Percentiles rank a stretch among this genome's conserved stretches.
Conservation (phyloP, 2,329 filamentous ascomycete species). For the Thielaviopsis cerberus region DNA sequence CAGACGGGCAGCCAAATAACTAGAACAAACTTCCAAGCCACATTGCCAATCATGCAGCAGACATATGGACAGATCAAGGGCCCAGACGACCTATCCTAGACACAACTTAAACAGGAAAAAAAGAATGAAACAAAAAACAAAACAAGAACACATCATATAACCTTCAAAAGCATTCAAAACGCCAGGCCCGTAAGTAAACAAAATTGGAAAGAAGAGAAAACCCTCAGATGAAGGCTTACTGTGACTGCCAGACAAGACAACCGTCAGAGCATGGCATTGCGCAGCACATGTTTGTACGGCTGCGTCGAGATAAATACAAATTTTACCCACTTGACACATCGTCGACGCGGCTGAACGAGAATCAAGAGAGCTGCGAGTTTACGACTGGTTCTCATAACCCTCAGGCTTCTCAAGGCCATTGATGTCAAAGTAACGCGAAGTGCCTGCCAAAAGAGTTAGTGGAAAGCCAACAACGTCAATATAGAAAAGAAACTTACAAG, state of each 20-base stretch:
- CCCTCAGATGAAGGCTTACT: background rate
- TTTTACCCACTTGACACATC: background rate
- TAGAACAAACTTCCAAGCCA: background rate
- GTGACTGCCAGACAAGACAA: background rate
- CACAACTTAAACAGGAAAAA: background rate
- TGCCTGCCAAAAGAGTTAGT: slow-evolving; percentile 23
- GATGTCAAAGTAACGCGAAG: slow-evolving; percentile 66
- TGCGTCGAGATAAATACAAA: background rate
- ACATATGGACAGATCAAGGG: background rate
- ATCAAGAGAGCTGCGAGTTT: slow-evolving; percentile 14
- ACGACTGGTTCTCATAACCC: slow-evolving; percentile 59
- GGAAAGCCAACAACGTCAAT: background rate
- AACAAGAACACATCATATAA: background rate
- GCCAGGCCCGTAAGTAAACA: slow-evolving; percentile 3
- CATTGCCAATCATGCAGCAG: background rate
- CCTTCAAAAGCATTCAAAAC: slow-evolving; percentile 4
- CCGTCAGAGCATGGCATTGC: background rate
- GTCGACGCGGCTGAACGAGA: background rate
- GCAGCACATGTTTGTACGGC: background rate
- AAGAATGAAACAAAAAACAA: background rate
- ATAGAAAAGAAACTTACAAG: slow-evolving; percentile 45
- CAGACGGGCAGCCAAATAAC: background rate
- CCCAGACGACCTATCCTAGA: background rate
- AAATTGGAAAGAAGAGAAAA: slow-evolving; percentile 5
- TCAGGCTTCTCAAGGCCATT: slow-evolving; percentile 67